Conservation (phyloP, 192 early-diverging fungal species). For the Gonapodya prolifera region DNA sequence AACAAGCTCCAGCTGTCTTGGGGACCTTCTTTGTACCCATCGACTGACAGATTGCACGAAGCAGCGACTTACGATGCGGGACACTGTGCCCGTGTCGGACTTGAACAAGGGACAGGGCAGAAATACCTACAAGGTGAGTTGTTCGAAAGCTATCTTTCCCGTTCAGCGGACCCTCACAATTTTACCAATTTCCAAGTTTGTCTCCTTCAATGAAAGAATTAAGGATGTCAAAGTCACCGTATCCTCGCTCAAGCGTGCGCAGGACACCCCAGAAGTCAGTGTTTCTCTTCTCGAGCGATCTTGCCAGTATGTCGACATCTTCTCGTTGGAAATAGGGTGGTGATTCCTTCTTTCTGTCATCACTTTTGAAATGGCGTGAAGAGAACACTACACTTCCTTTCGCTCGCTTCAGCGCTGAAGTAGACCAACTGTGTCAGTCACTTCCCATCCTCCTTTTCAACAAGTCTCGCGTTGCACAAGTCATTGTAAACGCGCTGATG, state of each 20-base stretch:
- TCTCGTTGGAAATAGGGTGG: slow-evolving; percentile 27
- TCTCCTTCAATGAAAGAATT: slow-evolving; percentile 21
- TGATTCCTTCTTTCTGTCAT: slow-evolving; percentile 69
- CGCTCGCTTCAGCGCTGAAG: slow-evolving; percentile 50
- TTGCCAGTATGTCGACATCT: not conserved
- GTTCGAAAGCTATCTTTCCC: not conserved
- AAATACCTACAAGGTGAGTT: not conserved
- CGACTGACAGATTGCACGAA: too few relatives aligned
- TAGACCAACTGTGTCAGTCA: slow-evolving; percentile 50
- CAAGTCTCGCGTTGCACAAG: slow-evolving; percentile 58
- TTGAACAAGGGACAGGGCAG: not conserved
- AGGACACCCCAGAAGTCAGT: slow-evolving; percentile 28
- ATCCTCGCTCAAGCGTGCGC: slow-evolving; percentile 39
- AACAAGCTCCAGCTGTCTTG: too few relatives aligned
- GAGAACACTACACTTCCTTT: slow-evolving; percentile 82
- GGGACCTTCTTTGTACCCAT: too few relatives aligned
- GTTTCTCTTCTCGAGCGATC: not conserved
- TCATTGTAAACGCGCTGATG: slow-evolving; percentile 51
- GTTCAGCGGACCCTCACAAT: not conserved
- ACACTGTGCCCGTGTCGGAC: not conserved
- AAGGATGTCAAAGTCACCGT: slow-evolving; percentile 74
- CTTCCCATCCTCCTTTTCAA: slow-evolving; percentile 85
- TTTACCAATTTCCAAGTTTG: slow-evolving; percentile 7
- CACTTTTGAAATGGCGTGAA: slow-evolving; percentile 71
- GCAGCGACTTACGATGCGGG: not conserved